A percentile compares a stretch with the other conserved stretches of the same genome.
Conservation (phyloP, 352 stramenopile genomes). For the Globisporangium cylindrosporum region DNA sequence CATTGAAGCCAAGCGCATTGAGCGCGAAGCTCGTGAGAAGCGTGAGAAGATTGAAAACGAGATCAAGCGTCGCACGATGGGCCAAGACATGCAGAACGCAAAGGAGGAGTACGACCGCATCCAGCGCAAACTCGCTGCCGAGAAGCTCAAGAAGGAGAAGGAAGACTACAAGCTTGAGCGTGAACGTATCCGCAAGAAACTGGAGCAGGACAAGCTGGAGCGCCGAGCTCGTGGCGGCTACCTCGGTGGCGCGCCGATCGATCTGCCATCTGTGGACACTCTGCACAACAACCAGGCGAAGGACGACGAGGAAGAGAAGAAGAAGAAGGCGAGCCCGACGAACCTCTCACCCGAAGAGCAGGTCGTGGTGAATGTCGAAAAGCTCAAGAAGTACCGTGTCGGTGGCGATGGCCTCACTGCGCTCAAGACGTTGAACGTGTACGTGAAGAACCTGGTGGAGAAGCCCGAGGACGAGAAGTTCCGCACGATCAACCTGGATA, state of each 20-base stretch:
- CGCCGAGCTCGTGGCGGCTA: conserved; percentile 79
- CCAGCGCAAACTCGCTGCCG: conserved; percentile 70
- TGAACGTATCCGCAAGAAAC: conserved; percentile 83
- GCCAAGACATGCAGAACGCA: conserved; percentile 70
- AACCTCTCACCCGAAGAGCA: conserved; percentile 61
- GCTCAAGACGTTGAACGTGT: conserved; percentile 84
- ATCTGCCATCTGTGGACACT: conserved; percentile 40
- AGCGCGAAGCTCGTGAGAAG: conserved; percentile 82
- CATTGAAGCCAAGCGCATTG: conserved; percentile 70
- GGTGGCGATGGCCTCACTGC: conserved; percentile 76
- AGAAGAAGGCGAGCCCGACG: conserved; percentile 39
- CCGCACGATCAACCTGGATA: conserved; percentile 88
- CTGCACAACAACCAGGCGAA: conserved; percentile 14
- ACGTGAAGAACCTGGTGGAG: conserved; percentile 86
- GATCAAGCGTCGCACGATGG: conserved; percentile 66
- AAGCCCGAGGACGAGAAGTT: conserved; percentile 90
- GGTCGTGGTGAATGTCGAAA: conserved; percentile 67
- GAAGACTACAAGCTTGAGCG: conserved; percentile 87
- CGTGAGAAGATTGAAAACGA: conserved; percentile 67
- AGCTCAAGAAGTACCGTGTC: conserved; percentile 86
- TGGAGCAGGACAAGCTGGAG: conserved; percentile 91
- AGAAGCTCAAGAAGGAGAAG: conserved; percentile 88
- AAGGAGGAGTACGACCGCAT: conserved; percentile 83
- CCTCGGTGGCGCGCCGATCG: conserved; percentile 64
- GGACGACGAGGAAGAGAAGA: conserved; percentile 21